phyloP scores from a whole-genome alignment of 2,329 filamentous ascomycete species.

The Emergomyces orientalis region DNA sequence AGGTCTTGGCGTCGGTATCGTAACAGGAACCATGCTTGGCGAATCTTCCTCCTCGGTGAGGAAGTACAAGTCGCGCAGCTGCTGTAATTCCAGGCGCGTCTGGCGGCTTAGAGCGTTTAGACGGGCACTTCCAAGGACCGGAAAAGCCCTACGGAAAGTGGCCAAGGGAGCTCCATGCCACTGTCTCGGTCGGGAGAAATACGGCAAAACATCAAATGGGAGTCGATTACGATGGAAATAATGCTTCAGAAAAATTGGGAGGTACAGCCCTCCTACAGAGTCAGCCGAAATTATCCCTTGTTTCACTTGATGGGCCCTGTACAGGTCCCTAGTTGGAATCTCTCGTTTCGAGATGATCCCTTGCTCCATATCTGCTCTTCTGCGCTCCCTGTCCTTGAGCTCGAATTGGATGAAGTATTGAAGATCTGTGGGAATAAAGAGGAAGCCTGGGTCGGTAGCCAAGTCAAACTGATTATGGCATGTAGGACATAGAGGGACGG shows the following conservation, averaged over 20 bases:
- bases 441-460: not conserved
- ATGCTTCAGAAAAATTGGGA: conserved; percentile 2
- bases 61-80: conserved; percentile 1
- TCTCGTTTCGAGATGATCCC: not conserved
- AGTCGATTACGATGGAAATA: not conserved
- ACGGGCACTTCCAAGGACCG: not conserved
- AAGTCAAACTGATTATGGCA: not conserved
- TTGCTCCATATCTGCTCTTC: not conserved
- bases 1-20: not conserved
- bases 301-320: not conserved
- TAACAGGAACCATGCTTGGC: not conserved
- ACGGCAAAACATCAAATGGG: conserved; percentile 2
- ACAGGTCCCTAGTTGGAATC: not conserved
- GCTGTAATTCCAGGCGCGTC: not conserved
- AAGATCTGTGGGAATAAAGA: conserved; percentile 1
- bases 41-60: not conserved
- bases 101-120: not conserved
- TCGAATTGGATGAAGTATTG: conserved; percentile 2
- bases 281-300: not conserved
- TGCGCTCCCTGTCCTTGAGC: conserved; percentile 1
- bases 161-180: conserved; percentile 1
- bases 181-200: not conserved
- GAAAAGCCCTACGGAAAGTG: conserved; percentile 2
- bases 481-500: not conserved
- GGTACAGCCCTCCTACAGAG: conserved; percentile 1